Evolutionary conservation across 73 alveolate genomes (phyloP).

Genomic region (Durusdinium trenchii): DNA sequence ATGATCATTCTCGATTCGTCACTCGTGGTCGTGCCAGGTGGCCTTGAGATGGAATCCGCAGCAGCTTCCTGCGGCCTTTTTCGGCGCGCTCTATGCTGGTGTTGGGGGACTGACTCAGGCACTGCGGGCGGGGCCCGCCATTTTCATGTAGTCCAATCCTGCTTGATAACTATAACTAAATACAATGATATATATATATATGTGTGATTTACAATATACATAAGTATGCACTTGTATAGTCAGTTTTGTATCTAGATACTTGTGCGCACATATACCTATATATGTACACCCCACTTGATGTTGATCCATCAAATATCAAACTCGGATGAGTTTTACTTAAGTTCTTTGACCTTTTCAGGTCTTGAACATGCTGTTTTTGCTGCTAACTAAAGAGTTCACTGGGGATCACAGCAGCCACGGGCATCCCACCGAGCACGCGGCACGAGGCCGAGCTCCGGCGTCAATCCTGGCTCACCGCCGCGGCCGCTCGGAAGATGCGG

Average conservation of each 20-base stretch:
- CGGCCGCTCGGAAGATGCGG: conserved; percentile 80
- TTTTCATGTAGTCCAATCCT: background rate
- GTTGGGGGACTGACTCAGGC: conserved; percentile 79
- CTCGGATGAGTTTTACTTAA: too few relatives aligned
- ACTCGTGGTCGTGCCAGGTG: background rate
- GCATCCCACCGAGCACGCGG: too few relatives aligned
- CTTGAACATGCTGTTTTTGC: too few relatives aligned
- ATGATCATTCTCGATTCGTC: too few relatives aligned
- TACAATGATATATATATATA: background rate
- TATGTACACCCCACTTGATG: background rate
- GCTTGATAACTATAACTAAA: background rate
- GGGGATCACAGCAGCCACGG: too few relatives aligned
- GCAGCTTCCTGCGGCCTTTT: conserved; percentile 64
- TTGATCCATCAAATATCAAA: background rate
- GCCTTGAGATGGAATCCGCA: conserved; percentile 72
- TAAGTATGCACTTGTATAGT: background rate
- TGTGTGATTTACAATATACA: background rate
- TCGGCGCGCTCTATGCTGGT: conserved; percentile 47
- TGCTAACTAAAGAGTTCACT: too few relatives aligned
- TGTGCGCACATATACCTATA: background rate
- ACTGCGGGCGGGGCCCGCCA: background rate
- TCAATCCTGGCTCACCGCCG: conserved; percentile 76
- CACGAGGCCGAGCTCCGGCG: conserved; percentile 66
- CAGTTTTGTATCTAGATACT: background rate
- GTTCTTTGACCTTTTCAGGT: too few relatives aligned